Evolutionary conservation across 225 moss, liverwort and hornwort genomes (phyloP).

Genomic region (Polytrichum formosum): DNA sequence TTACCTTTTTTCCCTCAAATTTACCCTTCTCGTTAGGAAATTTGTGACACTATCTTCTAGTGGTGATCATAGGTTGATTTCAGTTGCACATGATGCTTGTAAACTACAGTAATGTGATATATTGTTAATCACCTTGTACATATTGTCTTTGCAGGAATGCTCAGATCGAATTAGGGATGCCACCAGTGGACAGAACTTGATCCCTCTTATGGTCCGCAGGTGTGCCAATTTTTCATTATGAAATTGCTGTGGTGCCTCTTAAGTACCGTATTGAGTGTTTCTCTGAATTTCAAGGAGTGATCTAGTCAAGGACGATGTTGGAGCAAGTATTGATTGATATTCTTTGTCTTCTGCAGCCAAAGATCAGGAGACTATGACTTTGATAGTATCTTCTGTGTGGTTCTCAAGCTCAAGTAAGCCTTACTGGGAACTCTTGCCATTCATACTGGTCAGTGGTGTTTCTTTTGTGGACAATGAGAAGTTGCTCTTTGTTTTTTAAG

Average conservation of each 20-base stretch:
- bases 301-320: not conserved
- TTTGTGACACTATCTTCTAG: too few species aligned
- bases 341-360: slow-evolving; percentile 41
- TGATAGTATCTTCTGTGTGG: slow-evolving; percentile 81
- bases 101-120: not conserved
- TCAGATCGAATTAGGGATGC: slow-evolving; percentile 78
- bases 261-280: not conserved
- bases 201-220: slow-evolving; percentile 88
- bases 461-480: too few species aligned
- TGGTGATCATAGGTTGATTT: not conserved
- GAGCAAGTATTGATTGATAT: slow-evolving; percentile 2
- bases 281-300: not conserved
- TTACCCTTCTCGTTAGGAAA: too few species aligned
- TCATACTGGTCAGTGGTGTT: not conserved
- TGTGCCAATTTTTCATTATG: slow-evolving; percentile 10
- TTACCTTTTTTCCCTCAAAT: too few species aligned
- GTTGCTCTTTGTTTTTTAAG: too few species aligned
- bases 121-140: too few species aligned
- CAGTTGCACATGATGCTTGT: not conserved
- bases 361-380: slow-evolving; percentile 77
- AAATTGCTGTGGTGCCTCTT: too few species aligned
- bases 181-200: slow-evolving; percentile 71
- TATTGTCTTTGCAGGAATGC: slow-evolving; percentile 48
- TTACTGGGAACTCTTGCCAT: not conserved
- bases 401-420: slow-evolving; percentile 86